These are phyloP conservation scores for Fusarium robinianum DNA, from an alignment of 2,329 filamentous ascomycete species.

Conservation along the genomic window DNA sequence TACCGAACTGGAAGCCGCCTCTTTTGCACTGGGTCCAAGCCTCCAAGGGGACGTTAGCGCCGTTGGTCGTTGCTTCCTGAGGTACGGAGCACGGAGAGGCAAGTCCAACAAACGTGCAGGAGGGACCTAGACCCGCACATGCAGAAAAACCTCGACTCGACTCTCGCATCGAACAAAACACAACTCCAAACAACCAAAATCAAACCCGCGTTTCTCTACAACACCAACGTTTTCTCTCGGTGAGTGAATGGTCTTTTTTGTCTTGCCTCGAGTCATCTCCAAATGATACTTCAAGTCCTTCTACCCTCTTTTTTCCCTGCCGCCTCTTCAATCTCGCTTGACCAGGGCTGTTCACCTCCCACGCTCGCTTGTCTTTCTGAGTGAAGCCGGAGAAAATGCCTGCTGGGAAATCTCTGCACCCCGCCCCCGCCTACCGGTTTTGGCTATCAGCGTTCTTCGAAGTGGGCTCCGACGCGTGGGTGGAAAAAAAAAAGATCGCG, in stretches of 20 bases:
- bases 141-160: conserved; percentile 33
- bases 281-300: too few species aligned
- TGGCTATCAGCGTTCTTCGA: conserved; percentile 21
- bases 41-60: too few species aligned
- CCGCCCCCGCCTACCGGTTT: conserved; percentile 39
- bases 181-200: too few species aligned
- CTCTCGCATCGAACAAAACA: conserved; percentile 24
- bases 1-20: too few species aligned
- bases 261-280: too few species aligned
- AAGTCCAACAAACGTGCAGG: too few species aligned
- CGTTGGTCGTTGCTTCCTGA: background rate
- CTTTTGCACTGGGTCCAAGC: conserved; percentile 15
- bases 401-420: conserved; percentile 39
- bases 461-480: conserved; percentile 23
- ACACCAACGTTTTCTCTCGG: too few species aligned
- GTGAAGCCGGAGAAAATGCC: conserved; percentile 20
- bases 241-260: too few species aligned
- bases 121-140: conserved; percentile 28
- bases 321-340: conserved; percentile 1
- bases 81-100: background rate
- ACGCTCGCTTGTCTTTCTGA: conserved; percentile 8
- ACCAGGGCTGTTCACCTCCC: conserved; percentile 7
- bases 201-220: too few species aligned
- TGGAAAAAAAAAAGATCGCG: conserved; percentile 1
- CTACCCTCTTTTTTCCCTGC: background rate